Base-by-base conservation (phyloP, 352 stramenopile genomes). In the Pythium phragmiticola region DNA sequence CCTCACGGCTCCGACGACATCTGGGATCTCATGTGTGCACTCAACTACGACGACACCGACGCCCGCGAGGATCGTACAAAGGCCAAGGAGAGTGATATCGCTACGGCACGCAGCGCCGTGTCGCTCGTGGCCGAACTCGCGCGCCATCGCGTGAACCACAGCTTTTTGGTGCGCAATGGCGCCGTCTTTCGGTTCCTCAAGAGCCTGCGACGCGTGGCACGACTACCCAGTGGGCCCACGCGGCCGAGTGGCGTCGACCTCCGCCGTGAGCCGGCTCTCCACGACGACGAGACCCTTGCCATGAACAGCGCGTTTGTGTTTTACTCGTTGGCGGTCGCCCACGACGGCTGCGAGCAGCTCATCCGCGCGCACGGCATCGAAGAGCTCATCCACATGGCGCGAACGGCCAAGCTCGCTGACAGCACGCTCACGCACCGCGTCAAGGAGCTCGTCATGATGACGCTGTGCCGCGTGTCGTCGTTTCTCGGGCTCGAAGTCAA, bases 271-370 rank as follows among this genome's bases (percentile, higher is more conserved):
- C 19, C 46, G 2, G 11, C 16, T 28, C 12, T 23, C 16, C 5
- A 33, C 42, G 47, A 52, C 39, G 49, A 77, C 13, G 74, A 69
- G 30, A 89, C 80, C 41, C 67, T 88, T 16, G 61, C 88, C 50
- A 80, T 81, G 55, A 93, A 93, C 66, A 89, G 72, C 36, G 77
- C 79, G 33, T 88, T 78, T 46, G 77, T 93, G 36, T 82, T 84
- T 43, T 91, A 88, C 42, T 74, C 74, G 14, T 66, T 93, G 16
- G 88, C 80, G 0, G 69, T 80, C 3, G 86, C 84, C 0, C 73
- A 88, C 17, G 81, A 92, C 51, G 82, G 82, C 0, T 87, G 80
- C 33, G 82, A 93, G 60, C 75, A 83, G 45, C 75, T 93, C 19
- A 70, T 88, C n/a, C 83, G 82, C n/a, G 84, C 89, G 36, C 65